Base-by-base conservation (phyloP, 768 basidiomycete genomes). In the Boletus rubropictus region DNA sequence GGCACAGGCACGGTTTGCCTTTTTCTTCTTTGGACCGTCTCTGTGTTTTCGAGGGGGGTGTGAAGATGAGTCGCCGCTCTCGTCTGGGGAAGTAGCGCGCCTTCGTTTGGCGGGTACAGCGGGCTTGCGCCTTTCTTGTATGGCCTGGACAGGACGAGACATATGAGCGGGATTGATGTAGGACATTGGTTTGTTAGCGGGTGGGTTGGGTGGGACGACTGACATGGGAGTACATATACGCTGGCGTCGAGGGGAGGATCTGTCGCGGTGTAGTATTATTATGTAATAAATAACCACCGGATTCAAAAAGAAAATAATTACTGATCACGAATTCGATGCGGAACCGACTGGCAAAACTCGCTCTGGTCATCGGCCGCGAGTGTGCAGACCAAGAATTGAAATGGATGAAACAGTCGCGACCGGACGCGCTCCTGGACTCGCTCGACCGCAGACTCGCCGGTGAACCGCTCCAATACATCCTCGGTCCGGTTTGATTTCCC, bases 21-120 rank as follows among this genome's bases (percentile, higher is more conserved):
- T 93, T 77, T 93, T 94, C 79, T 93, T 94, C 79, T 88, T 91
- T 27, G 86, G 86, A 1, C 81, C 82, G 45, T 87, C 84, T 63
- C 81, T 78, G 63, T 72, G 72, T 57, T 82, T 86, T 54, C 77
- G 73, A 7, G 68, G 66, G 11, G 58, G 67, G 28, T 71, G 65
- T 18, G 64, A 61, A 38, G 73, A 59, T 5, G 76, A 71, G 55
- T 77, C 75, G 52, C 73, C 70, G 55, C 76, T 72, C 50, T 77
- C 78, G 47, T 84, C 82, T 56, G 76, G 74, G 39, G 80, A 76
- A 35, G 75, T 74, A 22, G 76, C 74, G 61, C 84, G 81, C 62
- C 80, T 81, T 43, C 85, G 79, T 63, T 85, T 85, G 15, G 67
- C 45, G 39, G 50, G 52, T 21, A 68, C 15, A 50, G 57, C 38